Evolutionary conservation across 2,329 filamentous ascomycete species (phyloP), one percentile per base, ranked within the genome.

Genomic region (Penicillium thymicola): DNA sequence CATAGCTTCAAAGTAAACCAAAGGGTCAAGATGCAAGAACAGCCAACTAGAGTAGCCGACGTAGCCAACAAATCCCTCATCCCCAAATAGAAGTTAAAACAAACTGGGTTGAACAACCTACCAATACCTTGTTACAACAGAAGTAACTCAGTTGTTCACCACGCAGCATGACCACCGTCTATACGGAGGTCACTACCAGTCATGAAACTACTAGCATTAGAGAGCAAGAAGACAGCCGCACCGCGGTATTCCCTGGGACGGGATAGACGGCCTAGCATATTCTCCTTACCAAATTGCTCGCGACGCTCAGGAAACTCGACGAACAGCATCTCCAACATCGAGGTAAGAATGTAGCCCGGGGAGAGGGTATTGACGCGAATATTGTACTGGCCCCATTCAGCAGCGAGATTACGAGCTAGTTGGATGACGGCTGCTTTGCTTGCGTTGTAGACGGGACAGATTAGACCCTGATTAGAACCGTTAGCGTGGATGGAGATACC

Each of bases 401-500:
- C 40, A 4, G 50, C 50, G 32, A 52, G 40, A 3, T 27, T 45
- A 7, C 50, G 50, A 6, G 30, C 25, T 21, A 52, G 25, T 23
- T 52, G 50, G n/a, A 45, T 36, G 13, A 52, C 50, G 10, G 50
- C 41, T 18, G 50, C 50, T n/a, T 52, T 46, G 41, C 40, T 45
- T 18, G 50, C 34, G 32, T 52, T 52, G 25, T 46, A 52, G 34
- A 44, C 41, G 13, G 50, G 32, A 4, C 41, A 45, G 9, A 44
- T 38, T 9, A 52, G 16, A 0, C 41, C 75, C 62, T 69, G 21
- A 13, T 36, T 14, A 32, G 30, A 10, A 3, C 30, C 0, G 0
- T 32, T 32, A 32, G 30, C 11, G 11, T 32, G 30, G 30, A 14
- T 14, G 5, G 2, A 13, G 5, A 14, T 14, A 32, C 14, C 30